Conservation (phyloP, 176 grass and related monocot species). For the Rhynchospora pubera region DNA sequence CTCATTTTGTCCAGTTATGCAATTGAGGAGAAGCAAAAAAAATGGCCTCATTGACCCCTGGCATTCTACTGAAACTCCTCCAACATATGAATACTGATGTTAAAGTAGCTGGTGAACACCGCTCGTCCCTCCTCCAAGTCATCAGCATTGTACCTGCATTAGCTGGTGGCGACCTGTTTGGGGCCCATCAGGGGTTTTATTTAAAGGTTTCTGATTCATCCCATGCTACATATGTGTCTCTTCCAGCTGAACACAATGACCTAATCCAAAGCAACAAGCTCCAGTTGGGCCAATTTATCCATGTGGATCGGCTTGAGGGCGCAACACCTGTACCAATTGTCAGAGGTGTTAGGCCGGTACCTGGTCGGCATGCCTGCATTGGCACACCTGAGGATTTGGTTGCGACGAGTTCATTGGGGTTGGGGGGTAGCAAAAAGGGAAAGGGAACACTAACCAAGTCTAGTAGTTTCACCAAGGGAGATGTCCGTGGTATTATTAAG, state of each 20-base stretch:
- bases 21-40: constrained; percentile 27
- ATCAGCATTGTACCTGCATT: constrained; percentile 83
- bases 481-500: constrained; percentile 30
- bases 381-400: constrained; percentile 59
- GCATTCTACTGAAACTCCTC: constrained; percentile 82
- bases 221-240: constrained; percentile 58
- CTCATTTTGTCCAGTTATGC: constrained; percentile 9
- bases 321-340: constrained; percentile 76
- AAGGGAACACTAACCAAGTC: constrained; percentile 50
- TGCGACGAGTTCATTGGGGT: constrained; percentile 32
- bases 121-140: constrained; percentile 84
- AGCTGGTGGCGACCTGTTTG: constrained; percentile 61
- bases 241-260: constrained; percentile 67
- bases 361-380: constrained; percentile 55
- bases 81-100: constrained; percentile 75
- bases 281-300: constrained; percentile 87
- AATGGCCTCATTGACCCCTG: constrained; percentile 75
- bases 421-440: constrained; percentile 44
- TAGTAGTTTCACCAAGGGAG: constrained; percentile 40
- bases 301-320: constrained; percentile 57
- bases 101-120: constrained; percentile 48
- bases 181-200: constrained; percentile 68
- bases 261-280: constrained; percentile 88
- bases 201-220: constrained; percentile 90
- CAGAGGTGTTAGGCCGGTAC: constrained; percentile 64